Percentiles rank a stretch among this genome's conserved stretches.
Conservation (phyloP, 495 filamentous ascomycete genomes). For the Aspergillus kassunensis region DNA sequence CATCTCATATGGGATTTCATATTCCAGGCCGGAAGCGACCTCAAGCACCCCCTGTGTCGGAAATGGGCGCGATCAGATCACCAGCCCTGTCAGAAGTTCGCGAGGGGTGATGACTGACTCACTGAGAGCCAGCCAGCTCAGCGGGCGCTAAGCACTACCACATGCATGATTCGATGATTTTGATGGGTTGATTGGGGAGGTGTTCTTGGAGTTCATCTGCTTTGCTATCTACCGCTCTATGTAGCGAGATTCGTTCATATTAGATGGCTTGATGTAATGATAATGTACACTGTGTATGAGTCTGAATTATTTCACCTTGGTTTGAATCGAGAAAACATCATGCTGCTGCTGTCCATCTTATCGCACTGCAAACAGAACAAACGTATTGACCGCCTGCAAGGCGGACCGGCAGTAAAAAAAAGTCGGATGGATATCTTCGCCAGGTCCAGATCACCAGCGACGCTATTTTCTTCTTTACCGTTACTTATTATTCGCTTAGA, state of each 20-base stretch:
- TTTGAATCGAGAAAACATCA: background rate
- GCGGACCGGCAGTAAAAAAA: constrained; percentile 7
- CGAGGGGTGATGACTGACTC: constrained; percentile 20
- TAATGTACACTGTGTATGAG: background rate
- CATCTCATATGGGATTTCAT: constrained; percentile 53
- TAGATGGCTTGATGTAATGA: constrained; percentile 2
- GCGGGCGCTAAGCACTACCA: background rate
- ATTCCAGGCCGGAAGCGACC: constrained; percentile 69
- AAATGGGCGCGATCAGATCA: constrained; percentile 55
- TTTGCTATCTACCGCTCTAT: constrained; percentile 1
- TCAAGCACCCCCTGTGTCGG: constrained; percentile 68
- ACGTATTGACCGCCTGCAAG: background rate
- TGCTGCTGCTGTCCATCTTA: background rate
- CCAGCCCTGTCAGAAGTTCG: constrained; percentile 26
- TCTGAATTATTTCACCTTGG: background rate
- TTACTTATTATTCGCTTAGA: background rate
- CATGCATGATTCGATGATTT: constrained; percentile 3
- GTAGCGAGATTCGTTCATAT: background rate
- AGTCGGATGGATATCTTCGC: constrained; percentile 2
- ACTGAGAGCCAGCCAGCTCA: background rate
- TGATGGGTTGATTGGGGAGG: background rate
- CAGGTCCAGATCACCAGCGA: background rate
- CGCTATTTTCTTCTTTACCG: background rate
- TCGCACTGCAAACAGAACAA: constrained; percentile 1
- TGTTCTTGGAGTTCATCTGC: constrained; percentile 1